Evolutionary conservation across 73 alveolate genomes (phyloP), one percentile per base, ranked within the genome.

Genomic region (Symbiodinium natans): DNA sequence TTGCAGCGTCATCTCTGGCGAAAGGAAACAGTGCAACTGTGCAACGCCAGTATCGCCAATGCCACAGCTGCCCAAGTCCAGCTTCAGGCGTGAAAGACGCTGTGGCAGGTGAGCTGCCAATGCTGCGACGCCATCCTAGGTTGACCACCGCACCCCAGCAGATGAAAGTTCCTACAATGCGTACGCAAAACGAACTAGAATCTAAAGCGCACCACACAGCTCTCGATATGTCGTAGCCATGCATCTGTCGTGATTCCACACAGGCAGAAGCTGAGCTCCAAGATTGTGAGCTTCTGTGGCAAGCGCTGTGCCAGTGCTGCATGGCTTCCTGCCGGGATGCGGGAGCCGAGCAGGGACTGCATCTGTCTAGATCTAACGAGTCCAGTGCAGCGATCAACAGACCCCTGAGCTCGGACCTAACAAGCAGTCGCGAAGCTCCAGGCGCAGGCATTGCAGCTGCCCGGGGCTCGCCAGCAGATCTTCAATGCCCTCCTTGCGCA

Each of bases 31-130:
- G 15, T 63, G 77, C 84, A 8, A 42, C 84, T 21, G 31, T n/a
- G 84, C 33, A 9, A 33, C 84, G 21, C 84, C 84, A 73, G 42
- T 0, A 29, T 73, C 84, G 41, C 84, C 84, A 11, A 73, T n/a
- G 84, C 31, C 46, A 42, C 84, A 73, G 46, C 84, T 73, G 41
- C 84, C 84, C 84, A 73, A 33, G 42, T 73, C 84, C 84, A 73
- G 46, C 43, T n/a, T 33, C 84, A 73, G 42, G 33, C 41, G 84
- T 6, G 84, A 73, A n/a, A 73, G 41, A n/a, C 84, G 84, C 84
- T n/a, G 43, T 8, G 84, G 84, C 41, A 73, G 84, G 29, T 73
- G 84, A n/a, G 41, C 84, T 34, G 84, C 84, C 43, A 73, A 34
- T 25, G 84, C 41, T 1, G 84, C 40, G 31, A 73, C 41, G 29